Percentiles rank a stretch among this genome's conserved stretches.
Conservation (phyloP, 345 rosid genomes). For the Camelina neglecta region DNA sequence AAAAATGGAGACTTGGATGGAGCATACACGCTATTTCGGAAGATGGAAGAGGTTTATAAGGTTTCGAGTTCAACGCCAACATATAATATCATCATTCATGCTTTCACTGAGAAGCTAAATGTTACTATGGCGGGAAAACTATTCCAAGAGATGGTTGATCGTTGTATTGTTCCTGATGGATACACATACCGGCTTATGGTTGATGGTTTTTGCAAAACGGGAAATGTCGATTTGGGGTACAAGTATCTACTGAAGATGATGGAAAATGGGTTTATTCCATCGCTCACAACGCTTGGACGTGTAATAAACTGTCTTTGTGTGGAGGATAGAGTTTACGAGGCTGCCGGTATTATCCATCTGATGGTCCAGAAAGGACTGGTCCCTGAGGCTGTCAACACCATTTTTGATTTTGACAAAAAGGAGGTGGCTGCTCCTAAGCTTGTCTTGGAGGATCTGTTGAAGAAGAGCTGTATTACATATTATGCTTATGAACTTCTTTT, state of each 20-base stretch:
- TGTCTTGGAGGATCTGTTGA: constrained; percentile 85
- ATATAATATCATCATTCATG: constrained; percentile 80
- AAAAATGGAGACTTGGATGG: constrained; percentile 66
- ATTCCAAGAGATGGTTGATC: constrained; percentile 67
- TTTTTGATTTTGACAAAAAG: constrained; percentile 77
- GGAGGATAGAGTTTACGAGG: constrained; percentile 68
- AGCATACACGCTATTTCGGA: constrained; percentile 65
- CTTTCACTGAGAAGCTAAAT: constrained; percentile 67
- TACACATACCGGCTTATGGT: constrained; percentile 81
- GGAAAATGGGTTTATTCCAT: constrained; percentile 70
- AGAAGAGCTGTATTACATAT: constrained; percentile 77
- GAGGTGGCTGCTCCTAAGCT: constrained; percentile 90
- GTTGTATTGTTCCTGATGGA: constrained; percentile 65
- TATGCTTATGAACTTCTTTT: constrained; percentile 82
- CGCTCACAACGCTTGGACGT: constrained; percentile 70
- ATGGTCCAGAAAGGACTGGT: constrained; percentile 77
- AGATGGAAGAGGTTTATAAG: constrained; percentile 58
- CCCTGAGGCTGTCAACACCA: constrained; percentile 74
- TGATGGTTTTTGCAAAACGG: constrained; percentile 84
- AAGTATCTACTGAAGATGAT: constrained; percentile 61
- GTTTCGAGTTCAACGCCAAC: constrained; percentile 61
- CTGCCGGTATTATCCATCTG: constrained; percentile 68
- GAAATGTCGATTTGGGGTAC: constrained; percentile 61
- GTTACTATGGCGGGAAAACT: constrained; percentile 64
- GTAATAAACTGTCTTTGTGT: constrained; percentile 83